Evolutionary conservation across 768 basidiomycete genomes (phyloP), one percentile per base, ranked within the genome.

Genomic region (Austroboletus eburneus): DNA sequence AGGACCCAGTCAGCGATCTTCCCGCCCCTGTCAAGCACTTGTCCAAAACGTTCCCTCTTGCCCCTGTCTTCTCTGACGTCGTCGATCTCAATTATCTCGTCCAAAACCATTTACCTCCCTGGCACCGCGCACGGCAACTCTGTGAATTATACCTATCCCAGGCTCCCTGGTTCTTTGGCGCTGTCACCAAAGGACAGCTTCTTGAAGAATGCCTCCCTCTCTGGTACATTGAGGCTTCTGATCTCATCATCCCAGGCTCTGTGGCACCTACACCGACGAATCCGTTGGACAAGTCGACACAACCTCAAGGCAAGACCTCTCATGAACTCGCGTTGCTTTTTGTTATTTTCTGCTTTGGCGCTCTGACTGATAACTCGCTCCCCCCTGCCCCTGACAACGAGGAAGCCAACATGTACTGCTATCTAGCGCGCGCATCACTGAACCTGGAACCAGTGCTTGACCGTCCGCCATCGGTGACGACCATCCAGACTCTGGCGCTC

Each of bases 121-220:
- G 78, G 73, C 58, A 66, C 8, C 81, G 83, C 30, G 79, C 81
- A 1, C 69, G 64, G 37, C 73, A 78, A 25, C 72, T 89, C 27
- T 76, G 74, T 54, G 75, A 80, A n/a, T 70, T 85, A 12, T 89
- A 88, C 62, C 74, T 87, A 33, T 81, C 82, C n/a, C 81, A 85
- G 57, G 83, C 85, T 3, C 81, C 83, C 0, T 89, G 87, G 87
- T 86, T 87, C 59, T 87, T 85, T 48, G 81, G 85, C 18, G 81
- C 85, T 2, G 78, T 88, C 30, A 81, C 81, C 3, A 69, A 72
- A 36, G 70, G 69, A 14, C 85, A 89, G 50, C 64, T 85, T 9
- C 63, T 77, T n/a, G 79, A 84, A 46, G 82, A 85, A 49, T 64
- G 79, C 16, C 66, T 85, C n/a, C 83, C 83, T 14, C 54, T 77